Evolutionary conservation across 2,329 filamentous ascomycete genomes (phyloP).

Genomic region (Madurella mycetomatis): DNA sequence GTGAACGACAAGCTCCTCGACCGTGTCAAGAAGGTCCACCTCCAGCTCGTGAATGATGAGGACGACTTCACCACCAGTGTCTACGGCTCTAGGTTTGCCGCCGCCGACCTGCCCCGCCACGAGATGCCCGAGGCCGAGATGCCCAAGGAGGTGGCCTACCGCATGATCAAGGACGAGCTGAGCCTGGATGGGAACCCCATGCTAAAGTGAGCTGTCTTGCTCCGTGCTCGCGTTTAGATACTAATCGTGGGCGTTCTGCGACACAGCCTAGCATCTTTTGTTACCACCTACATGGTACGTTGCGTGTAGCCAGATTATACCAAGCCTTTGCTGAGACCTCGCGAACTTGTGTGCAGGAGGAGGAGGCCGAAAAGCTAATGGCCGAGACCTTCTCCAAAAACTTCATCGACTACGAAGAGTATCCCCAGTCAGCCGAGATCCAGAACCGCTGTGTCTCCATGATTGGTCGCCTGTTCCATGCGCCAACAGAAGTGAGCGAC

Average conservation of each 20-base stretch:
- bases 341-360: conserved; percentile 54
- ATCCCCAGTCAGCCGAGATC: conserved; percentile 75
- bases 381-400: conserved; percentile 87
- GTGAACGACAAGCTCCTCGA: conserved; percentile 30
- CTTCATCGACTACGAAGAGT: conserved; percentile 88
- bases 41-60: conserved; percentile 47
- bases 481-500: conserved; percentile 47
- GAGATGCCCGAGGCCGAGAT: conserved; percentile 89
- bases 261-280: conserved; percentile 77
- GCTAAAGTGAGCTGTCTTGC: conserved; percentile 58
- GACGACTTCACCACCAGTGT: conserved; percentile 71
- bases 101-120: conserved; percentile 70
- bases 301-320: conserved; percentile 17
- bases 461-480: conserved; percentile 87
- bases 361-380: conserved; percentile 96
- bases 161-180: conserved; percentile 93
- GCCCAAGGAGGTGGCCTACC: conserved; percentile 89
- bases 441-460: conserved; percentile 90
- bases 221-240: neutral
- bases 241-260: conserved; percentile 2
- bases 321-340: neutral
- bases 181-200: conserved; percentile 89
- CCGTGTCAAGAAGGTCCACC: conserved; percentile 39
- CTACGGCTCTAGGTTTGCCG: conserved; percentile 82
- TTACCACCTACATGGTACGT: conserved; percentile 88